Conservation (phyloP, 176 grass and related monocot genomes). For the Echinochloa phyllopogon region DNA sequence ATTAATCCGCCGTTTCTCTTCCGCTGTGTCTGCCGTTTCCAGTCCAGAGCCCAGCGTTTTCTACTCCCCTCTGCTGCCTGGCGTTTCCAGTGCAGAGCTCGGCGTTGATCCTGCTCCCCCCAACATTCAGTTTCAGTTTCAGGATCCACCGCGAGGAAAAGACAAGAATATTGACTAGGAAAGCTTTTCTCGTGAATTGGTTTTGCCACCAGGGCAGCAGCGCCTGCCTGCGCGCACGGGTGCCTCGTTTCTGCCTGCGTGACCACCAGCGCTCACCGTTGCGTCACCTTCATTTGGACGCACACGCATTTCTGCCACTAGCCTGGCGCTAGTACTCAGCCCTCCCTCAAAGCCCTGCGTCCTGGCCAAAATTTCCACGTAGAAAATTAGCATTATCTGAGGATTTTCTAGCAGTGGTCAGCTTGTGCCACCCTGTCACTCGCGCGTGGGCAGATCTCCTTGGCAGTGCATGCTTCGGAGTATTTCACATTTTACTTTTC, state of each 20-base stretch:
- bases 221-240: not conserved
- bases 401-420: not conserved
- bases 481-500: not conserved
- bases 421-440: not conserved
- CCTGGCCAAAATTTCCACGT: not conserved
- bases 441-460: not conserved
- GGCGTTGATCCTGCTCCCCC: not conserved
- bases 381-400: not conserved
- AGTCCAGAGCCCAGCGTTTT: not conserved
- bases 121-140: constrained; percentile 19
- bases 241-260: not conserved
- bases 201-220: not conserved
- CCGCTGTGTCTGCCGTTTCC: constrained; percentile 23
- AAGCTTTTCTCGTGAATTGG: not conserved
- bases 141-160: not conserved
- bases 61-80: not conserved
- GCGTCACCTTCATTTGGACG: not conserved
- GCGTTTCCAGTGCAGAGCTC: not conserved
- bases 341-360: not conserved
- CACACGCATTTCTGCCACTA: not conserved
- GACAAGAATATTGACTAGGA: not conserved
- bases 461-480: not conserved
- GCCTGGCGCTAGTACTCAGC: not conserved
- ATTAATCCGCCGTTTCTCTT: not conserved
- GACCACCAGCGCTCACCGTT: not conserved